Evolutionary conservation across 2,329 filamentous ascomycete genomes (phyloP).

Genomic region (Aschersonia sp.): DNA sequence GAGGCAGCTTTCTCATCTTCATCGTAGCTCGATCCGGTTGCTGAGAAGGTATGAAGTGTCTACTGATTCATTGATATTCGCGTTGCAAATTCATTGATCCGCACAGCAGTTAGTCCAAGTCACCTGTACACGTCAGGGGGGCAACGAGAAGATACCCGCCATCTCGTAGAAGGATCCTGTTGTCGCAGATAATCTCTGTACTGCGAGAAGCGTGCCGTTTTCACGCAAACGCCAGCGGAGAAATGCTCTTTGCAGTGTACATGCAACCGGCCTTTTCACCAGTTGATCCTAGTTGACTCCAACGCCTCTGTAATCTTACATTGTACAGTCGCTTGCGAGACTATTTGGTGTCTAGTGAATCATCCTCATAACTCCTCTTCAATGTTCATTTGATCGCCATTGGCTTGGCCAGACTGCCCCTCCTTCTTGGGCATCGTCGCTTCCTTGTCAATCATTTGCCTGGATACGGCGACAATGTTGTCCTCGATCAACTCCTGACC

Average conservation of each 20-base stretch:
- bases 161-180: too few species aligned
- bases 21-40: too few species aligned
- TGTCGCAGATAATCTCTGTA: too few species aligned
- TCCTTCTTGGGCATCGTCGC: slow-evolving; percentile 75
- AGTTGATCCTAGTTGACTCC: neutral
- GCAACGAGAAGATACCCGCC: too few species aligned
- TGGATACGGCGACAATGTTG: slow-evolving; percentile 96
- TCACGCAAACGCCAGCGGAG: too few species aligned
- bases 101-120: too few species aligned
- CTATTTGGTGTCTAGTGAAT: neutral
- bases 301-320: neutral
- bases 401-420: slow-evolving; percentile 31
- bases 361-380: slow-evolving; percentile 40
- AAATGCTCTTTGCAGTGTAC: neutral
- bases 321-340: neutral
- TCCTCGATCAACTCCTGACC: slow-evolving; percentile 96
- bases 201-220: too few species aligned
- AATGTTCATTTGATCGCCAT: slow-evolving; percentile 52
- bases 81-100: too few species aligned
- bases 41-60: too few species aligned
- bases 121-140: too few species aligned
- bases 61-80: too few species aligned
- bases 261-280: neutral
- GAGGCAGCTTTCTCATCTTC: too few species aligned
- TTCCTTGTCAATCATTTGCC: slow-evolving; percentile 99